Conservation (phyloP, 345 rosid genomes). For the Moricandia arvensis region DNA sequence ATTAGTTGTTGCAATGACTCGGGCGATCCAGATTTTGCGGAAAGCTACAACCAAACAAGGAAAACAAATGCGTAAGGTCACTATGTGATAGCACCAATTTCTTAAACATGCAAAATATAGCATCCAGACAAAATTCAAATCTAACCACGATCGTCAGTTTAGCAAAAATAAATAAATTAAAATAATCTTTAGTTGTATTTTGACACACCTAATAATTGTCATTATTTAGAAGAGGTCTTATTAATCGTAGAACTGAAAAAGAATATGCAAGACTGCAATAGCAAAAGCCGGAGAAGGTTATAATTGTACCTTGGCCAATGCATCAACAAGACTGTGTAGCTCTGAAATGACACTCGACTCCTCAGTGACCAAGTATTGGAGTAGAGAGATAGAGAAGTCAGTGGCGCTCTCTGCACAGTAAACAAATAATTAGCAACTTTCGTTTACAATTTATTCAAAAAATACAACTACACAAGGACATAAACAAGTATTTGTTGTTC, state of each 20-base stretch:
- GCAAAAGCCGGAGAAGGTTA: not conserved
- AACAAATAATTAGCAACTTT: too few relatives aligned
- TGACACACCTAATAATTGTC: not conserved
- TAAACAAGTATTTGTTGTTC: too few relatives aligned
- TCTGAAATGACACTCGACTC: too few relatives aligned
- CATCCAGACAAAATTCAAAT: not conserved
- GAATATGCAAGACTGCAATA: constrained; percentile 3
- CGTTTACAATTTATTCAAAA: not conserved
- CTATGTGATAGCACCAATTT: not conserved
- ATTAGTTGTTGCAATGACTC: too few relatives aligned
- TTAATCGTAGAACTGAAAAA: not conserved
- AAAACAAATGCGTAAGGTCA: not conserved
- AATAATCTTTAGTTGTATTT: not conserved
- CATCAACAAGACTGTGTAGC: too few relatives aligned
- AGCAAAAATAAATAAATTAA: not conserved
- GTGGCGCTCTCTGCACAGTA: too few relatives aligned
- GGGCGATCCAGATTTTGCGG: too few relatives aligned
- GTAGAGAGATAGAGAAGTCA: too few relatives aligned
- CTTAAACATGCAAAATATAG: not conserved
- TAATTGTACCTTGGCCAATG: too few relatives aligned
- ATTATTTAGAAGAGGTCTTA: too few relatives aligned
- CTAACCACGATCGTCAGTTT: constrained; percentile 7
- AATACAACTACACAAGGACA: not conserved
- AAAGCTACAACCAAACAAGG: too few relatives aligned
- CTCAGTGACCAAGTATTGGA: too few relatives aligned